Evolutionary conservation across 2,329 filamentous ascomycete genomes (phyloP).

Genomic region (Paecilomyces variotii): DNA sequence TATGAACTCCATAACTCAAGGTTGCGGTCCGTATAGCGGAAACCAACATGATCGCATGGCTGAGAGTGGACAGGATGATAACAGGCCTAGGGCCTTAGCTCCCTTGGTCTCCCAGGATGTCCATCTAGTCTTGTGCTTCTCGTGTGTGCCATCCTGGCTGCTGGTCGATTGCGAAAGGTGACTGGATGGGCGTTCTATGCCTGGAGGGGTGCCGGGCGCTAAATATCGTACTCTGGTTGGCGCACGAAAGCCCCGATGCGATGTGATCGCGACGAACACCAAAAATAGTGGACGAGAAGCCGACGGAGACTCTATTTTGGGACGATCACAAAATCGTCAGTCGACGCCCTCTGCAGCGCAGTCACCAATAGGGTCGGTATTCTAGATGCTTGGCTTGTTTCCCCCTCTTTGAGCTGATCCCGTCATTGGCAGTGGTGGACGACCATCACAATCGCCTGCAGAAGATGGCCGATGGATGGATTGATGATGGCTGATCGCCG

Average conservation of each 20-base stretch:
- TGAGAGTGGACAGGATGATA: neutral
- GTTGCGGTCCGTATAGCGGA: neutral
- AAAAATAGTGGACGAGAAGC: neutral
- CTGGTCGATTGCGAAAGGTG: neutral
- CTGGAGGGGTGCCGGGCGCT: neutral
- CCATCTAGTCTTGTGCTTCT: neutral
- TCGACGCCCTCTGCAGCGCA: neutral
- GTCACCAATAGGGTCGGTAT: neutral
- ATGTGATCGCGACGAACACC: neutral
- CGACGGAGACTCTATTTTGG: neutral
- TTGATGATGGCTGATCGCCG: neutral
- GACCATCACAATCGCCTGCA: neutral
- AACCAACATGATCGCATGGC: neutral
- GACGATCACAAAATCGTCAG: neutral
- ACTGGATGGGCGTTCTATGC: neutral
- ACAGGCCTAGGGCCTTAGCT: neutral
- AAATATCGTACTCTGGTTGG: constrained; percentile 2
- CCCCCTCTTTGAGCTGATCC: neutral
- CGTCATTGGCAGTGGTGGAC: neutral
- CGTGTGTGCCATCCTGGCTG: neutral
- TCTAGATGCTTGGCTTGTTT: neutral
- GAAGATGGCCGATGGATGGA: neutral
- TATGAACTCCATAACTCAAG: neutral
- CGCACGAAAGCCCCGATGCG: constrained; percentile 6
- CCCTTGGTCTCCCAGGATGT: neutral